A percentile compares a stretch with the other conserved stretches of the same genome.
These are phyloP conservation scores for Magnolia changhungtana DNA, from an alignment of 164 flowering plant genomes.

Conservation along the genomic window DNA sequence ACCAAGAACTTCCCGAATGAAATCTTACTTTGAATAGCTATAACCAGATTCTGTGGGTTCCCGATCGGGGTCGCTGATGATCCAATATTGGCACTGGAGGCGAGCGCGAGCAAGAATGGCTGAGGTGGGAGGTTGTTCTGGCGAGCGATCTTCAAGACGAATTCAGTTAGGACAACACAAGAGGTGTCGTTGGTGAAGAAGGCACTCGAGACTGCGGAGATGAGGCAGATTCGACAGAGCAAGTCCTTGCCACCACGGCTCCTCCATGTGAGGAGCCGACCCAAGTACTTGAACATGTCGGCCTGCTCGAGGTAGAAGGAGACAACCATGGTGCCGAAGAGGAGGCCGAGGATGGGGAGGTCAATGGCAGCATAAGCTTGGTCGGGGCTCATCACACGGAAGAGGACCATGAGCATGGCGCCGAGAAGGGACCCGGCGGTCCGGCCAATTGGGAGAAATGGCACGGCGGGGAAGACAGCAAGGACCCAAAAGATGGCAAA, in stretches of 20 bases:
- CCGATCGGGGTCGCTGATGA: constrained; percentile 95
- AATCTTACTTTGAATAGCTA: constrained; percentile 68
- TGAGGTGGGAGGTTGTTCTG: constrained; percentile 86
- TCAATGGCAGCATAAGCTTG: constrained; percentile 81
- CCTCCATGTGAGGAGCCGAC: constrained; percentile 67
- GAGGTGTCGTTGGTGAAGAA: constrained; percentile 86
- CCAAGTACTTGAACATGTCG: constrained; percentile 80
- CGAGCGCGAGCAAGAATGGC: constrained; percentile 81
- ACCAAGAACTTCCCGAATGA: constrained; percentile 58
- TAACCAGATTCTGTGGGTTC: constrained; percentile 89
- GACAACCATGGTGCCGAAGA: constrained; percentile 93
- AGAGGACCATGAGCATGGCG: constrained; percentile 90
- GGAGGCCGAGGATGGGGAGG: constrained; percentile 85
- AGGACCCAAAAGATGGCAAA: constrained; percentile 79
- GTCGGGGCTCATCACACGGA: constrained; percentile 67
- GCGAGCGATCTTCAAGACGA: constrained; percentile 73
- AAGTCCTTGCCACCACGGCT: constrained; percentile 80
- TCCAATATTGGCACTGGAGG: constrained; percentile 88
- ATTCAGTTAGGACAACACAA: constrained; percentile 84
- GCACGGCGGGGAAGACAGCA: constrained; percentile 87
- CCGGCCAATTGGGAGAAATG: constrained; percentile 78
- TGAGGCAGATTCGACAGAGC: constrained; percentile 59
- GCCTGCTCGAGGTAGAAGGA: constrained; percentile 77
- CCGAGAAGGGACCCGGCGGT: constrained; percentile 90
- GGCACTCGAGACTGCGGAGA: constrained; percentile 84